These are phyloP conservation scores for Podosphaera aphanis DNA, from an alignment of 2,329 filamentous ascomycete species.

Conservation along the genomic window DNA sequence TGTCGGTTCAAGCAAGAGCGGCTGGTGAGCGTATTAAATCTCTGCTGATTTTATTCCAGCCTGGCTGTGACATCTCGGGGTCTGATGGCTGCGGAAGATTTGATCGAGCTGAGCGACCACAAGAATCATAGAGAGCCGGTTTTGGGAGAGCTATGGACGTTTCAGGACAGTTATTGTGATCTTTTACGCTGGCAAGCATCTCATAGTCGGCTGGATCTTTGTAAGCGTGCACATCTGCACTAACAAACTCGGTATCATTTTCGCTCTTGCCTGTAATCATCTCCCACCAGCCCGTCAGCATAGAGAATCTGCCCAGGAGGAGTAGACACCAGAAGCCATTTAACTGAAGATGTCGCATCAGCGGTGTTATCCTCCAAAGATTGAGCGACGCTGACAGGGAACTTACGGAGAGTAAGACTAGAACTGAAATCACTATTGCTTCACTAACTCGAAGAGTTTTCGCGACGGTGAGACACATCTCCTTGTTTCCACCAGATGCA, in stretches of 20 bases:
- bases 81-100: neutral
- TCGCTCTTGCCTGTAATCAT: neutral
- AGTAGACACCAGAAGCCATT: conserved; percentile 71
- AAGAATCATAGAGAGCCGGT: neutral
- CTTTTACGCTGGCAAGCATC: neutral
- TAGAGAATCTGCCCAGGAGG: conserved; percentile 61
- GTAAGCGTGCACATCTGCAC: neutral
- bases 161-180: neutral
- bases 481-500: conserved; percentile 31
- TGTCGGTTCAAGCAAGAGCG: neutral
- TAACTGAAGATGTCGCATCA: conserved; percentile 24
- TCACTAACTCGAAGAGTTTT: conserved; percentile 44
- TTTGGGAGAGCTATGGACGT: neutral
- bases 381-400: neutral
- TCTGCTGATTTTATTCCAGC: neutral
- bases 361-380: neutral
- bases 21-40: neutral
- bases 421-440: conserved; percentile 53
- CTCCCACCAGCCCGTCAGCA: conserved; percentile 64
- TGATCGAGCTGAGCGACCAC: neutral
- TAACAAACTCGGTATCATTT: neutral
- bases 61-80: neutral
- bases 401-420: conserved; percentile 60
- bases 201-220: conserved; percentile 1
- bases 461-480: conserved; percentile 39